Evolutionary conservation across 768 basidiomycete genomes (phyloP), one percentile per base, ranked within the genome.

Genomic region (Clitopilus passeckerianus): DNA sequence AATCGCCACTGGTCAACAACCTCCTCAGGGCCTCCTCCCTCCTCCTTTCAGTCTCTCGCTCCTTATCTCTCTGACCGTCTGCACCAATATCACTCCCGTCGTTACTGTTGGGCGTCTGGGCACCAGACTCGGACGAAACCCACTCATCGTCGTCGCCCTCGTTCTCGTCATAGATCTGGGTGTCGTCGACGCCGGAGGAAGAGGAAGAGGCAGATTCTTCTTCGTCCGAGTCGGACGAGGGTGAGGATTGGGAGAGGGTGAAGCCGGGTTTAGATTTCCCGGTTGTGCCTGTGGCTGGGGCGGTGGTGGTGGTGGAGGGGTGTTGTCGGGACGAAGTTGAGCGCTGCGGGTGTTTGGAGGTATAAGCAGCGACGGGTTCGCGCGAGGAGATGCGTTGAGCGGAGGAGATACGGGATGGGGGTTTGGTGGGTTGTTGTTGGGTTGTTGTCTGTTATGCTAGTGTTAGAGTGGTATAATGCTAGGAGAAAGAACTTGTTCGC

Each of bases 121-220:
- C 86, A 6, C 87, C 89, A 65, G 88, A 90, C 70, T 89, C 88
- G 68, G 86, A 89, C 24, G 89, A 91, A 0, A 88, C 79, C 89
- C 89, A 91, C 59, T 84, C 90, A 58, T 89, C 87, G 10, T 89
- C 87, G 59, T 84, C 84, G 12, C 75, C 76, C 22, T 74, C 71
- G 27, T 62, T 77, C 12, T 50, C 46, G 22, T 50, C 46, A n/a
- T 50, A 50, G 46, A 50, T 23, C 10, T 22, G 46, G 16, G 16
- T 18, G 50, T 41, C 68, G 64, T 22, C 71, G 78, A 30, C 27
- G 27, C 27, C 27, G 37, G 37, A 41, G n/a, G 37, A 41, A 12
- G 37, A 41, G 3, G 37, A 41, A 5, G 34, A 35, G 15, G 7
- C 72, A 12, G 74, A 74, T 15, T 74, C 72, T 5, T 71, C 68